A percentile compares a stretch with the other conserved stretches of the same genome.
phyloP scores from a whole-genome alignment of 805 yeast genomes.

The Clavispora fructus region DNA sequence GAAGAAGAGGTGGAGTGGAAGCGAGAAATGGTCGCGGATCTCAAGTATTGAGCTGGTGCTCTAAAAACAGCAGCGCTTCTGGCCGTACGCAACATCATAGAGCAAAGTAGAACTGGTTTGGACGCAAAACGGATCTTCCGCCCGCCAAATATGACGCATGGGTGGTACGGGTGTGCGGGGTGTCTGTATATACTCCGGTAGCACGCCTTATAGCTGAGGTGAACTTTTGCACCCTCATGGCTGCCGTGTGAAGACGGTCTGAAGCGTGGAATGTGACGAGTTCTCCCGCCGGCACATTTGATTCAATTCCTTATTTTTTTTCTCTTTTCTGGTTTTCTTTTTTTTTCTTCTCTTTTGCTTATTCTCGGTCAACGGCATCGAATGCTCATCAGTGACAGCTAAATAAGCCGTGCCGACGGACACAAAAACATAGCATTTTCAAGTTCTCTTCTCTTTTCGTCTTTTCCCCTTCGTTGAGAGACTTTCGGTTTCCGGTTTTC shows the following conservation, averaged over 20 bases:
- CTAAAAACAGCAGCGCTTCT: background rate
- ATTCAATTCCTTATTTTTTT: background rate
- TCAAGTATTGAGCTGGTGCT: background rate
- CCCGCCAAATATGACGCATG: background rate
- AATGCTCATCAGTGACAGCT: too few relatives aligned
- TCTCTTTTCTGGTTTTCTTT: background rate
- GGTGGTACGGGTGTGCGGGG: conserved; percentile 1
- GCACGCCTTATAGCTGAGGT: too few relatives aligned
- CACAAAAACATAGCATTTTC: too few relatives aligned
- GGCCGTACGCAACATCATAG: conserved; percentile 7
- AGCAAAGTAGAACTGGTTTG: background rate
- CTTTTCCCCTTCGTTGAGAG: too few relatives aligned
- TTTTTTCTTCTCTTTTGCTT: background rate
- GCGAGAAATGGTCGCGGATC: conserved; percentile 3
- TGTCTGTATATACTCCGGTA: background rate
- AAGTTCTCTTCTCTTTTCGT: too few relatives aligned
- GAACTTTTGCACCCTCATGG: too few relatives aligned
- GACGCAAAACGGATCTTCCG: background rate
- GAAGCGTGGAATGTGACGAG: too few relatives aligned
- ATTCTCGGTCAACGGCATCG: too few relatives aligned
- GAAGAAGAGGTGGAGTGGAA: conserved; percentile 14
- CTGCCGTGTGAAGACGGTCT: too few relatives aligned
- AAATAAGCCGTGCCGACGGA: too few relatives aligned
- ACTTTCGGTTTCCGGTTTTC: too few relatives aligned
- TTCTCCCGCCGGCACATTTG: too few relatives aligned